Percentiles rank a stretch among this genome's conserved stretches.
These are phyloP conservation scores for Tieghemiomyces parasiticus DNA, from an alignment of 192 early-diverging fungal species.

Conservation along the genomic window DNA sequence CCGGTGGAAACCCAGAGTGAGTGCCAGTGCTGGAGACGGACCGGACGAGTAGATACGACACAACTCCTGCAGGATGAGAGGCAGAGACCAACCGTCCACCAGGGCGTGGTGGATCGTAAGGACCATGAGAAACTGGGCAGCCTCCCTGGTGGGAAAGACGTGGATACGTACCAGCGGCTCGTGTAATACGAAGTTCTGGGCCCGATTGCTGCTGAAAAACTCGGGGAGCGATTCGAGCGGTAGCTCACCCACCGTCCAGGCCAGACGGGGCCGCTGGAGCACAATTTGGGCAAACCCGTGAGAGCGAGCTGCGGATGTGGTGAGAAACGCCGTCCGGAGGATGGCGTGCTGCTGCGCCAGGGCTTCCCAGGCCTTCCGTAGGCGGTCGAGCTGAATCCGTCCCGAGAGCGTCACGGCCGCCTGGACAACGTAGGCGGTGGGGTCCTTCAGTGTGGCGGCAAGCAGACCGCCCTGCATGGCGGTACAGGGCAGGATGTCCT, in stretches of 20 bases:
- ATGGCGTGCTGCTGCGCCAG: neutral
- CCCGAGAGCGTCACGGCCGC: neutral
- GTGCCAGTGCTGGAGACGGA: neutral
- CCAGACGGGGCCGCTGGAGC: neutral
- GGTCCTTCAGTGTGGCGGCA: neutral
- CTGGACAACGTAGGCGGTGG: slow-evolving; percentile 6
- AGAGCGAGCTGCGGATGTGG: neutral
- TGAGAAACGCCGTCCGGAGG: slow-evolving; percentile 7
- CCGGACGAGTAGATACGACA: neutral
- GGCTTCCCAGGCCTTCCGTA: neutral
- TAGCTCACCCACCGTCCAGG: neutral
- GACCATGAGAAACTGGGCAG: neutral
- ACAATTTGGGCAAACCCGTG: slow-evolving; percentile 6
- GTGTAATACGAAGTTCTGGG: too few species aligned
- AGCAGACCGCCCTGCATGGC: slow-evolving; percentile 3
- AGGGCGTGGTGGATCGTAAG: slow-evolving; percentile 4
- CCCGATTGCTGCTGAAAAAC: too few species aligned
- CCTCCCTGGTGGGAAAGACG: neutral
- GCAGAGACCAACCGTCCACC: slow-evolving; percentile 5
- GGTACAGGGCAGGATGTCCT: neutral
- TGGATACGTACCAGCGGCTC: neutral
- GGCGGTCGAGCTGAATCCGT: neutral
- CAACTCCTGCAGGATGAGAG: neutral
- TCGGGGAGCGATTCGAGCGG: neutral
- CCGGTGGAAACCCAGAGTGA: neutral